A percentile compares a stretch with the other conserved stretches of the same genome.
phyloP scores from a whole-genome alignment of 2,329 filamentous ascomycete species.

The Pseudofabraea citricarpa region DNA sequence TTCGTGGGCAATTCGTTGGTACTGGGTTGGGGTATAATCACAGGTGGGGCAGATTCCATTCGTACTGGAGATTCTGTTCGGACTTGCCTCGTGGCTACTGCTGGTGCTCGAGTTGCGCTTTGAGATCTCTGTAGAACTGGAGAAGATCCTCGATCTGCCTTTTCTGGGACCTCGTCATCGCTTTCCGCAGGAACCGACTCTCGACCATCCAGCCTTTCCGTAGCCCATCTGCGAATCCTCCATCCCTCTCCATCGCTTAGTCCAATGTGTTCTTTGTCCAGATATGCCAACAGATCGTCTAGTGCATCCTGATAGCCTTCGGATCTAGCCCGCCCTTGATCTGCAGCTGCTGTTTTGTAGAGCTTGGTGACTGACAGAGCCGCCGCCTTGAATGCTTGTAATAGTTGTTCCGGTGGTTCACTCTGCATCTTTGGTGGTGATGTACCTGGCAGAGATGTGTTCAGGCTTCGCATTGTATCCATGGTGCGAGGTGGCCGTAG shows the following conservation, averaged over 20 bases:
- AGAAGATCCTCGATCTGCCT: conserved; percentile 54
- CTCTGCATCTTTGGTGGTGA: conserved; percentile 38
- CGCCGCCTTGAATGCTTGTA: conserved; percentile 87
- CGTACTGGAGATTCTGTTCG: conserved; percentile 31
- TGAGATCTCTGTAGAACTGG: conserved; percentile 50
- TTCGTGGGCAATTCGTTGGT: conserved; percentile 14
- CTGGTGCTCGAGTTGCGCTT: conserved; percentile 34
- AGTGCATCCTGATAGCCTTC: conserved; percentile 93
- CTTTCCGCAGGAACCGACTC: conserved; percentile 55
- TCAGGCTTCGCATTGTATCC: conserved; percentile 61
- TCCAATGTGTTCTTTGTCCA: conserved; percentile 78
- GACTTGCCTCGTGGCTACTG: conserved; percentile 13
- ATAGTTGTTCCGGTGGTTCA: conserved; percentile 59
- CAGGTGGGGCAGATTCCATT: conserved; percentile 31
- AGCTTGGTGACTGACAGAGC: conserved; percentile 93
- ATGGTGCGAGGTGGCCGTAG: too few relatives aligned
- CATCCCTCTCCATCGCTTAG: conserved; percentile 73
- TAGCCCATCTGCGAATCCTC: conserved; percentile 58
- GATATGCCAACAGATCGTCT: conserved; percentile 79
- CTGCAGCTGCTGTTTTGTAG: conserved; percentile 83
- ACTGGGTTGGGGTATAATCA: conserved; percentile 16
- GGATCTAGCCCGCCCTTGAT: conserved; percentile 67
- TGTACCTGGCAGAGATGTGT: conserved; percentile 53
- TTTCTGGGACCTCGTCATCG: conserved; percentile 61
- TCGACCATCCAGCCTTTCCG: conserved; percentile 62